phyloP scores from a whole-genome alignment of 805 yeast species.

The Starmerella sirachaensis region DNA sequence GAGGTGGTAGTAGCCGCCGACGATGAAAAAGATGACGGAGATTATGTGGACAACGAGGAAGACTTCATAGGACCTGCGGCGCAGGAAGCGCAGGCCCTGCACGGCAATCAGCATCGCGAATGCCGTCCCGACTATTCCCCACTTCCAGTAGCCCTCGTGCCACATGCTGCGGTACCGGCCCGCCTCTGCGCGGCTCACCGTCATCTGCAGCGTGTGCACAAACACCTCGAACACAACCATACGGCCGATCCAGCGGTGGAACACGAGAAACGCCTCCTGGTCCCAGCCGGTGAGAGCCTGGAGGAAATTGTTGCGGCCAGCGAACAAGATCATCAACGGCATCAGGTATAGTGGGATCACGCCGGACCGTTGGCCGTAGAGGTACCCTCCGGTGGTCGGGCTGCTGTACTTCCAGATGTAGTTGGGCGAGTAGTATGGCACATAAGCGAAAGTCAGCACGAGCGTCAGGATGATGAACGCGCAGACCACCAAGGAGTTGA shows the following conservation, averaged over 20 bases:
- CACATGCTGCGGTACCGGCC: conserved; percentile 12
- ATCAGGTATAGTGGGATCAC: conserved; percentile 17
- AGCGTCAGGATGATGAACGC: conserved; percentile 29
- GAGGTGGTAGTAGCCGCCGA: conserved; percentile 46
- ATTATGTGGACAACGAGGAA: conserved; percentile 45
- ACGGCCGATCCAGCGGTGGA: conserved; percentile 36
- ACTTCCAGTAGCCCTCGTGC: conserved; percentile 16
- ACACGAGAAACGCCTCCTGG: conserved; percentile 44
- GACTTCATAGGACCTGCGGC: conserved; percentile 44
- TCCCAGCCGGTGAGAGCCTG: conserved; percentile 49
- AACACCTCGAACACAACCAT: conserved; percentile 20
- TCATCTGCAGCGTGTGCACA: conserved; percentile 23
- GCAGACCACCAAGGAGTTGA: conserved; percentile 29
- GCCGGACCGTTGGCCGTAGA: conserved; percentile 16
- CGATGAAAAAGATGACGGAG: conserved; percentile 36
- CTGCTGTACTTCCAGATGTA: conserved; percentile 6
- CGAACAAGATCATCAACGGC: conserved; percentile 32
- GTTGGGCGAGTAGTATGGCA: conserved; percentile 8
- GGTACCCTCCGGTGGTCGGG: conserved; percentile 3
- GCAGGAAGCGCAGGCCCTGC: conserved; percentile 40
- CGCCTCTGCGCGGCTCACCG: conserved; percentile 14
- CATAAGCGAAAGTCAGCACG: conserved; percentile 22
- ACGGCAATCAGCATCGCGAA: conserved; percentile 34
- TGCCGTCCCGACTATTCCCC: conserved; percentile 21
- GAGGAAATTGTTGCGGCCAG: conserved; percentile 61